These are phyloP conservation scores for Gossypium rotundifolium DNA, from an alignment of 345 rosid species.

Conservation along the genomic window DNA sequence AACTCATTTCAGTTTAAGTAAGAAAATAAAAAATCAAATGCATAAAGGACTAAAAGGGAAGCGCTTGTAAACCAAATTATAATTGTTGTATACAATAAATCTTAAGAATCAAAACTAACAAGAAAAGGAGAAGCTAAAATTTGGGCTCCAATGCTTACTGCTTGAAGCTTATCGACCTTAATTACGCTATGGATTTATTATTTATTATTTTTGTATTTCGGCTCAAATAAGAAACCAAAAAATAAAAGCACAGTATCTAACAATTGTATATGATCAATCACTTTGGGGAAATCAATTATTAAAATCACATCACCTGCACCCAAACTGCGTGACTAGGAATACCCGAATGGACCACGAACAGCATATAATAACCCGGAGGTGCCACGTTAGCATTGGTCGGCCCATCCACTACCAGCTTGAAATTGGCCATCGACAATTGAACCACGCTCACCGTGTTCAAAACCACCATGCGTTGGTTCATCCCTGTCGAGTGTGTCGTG, in stretches of 20 bases:
- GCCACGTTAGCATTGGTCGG: slow-evolving; percentile 36
- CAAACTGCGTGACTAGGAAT: slow-evolving; percentile 51
- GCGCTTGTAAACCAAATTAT: not conserved
- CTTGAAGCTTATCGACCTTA: not conserved
- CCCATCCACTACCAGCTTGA: slow-evolving; percentile 32
- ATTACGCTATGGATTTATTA: not conserved
- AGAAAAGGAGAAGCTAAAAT: not conserved
- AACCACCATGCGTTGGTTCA: slow-evolving; percentile 54
- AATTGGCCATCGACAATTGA: slow-evolving; percentile 13
- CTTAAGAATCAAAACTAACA: not conserved
- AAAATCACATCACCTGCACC: slow-evolving; percentile 28
- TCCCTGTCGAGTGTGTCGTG: slow-evolving; percentile 46
- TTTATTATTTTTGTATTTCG: not conserved
- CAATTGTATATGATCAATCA: slow-evolving; percentile 1
- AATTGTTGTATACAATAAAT: not conserved
- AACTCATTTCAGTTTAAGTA: not conserved
- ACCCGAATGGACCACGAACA: slow-evolving; percentile 47
- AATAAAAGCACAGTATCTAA: not conserved
- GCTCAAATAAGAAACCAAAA: not conserved
- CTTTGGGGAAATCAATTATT: not conserved
- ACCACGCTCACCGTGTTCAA: slow-evolving; percentile 21
- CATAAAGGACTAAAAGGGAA: not conserved
- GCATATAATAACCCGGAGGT: slow-evolving; percentile 54
- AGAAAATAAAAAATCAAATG: not conserved
- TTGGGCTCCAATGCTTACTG: not conserved